These are phyloP conservation scores for Cytospora piceae DNA, from an alignment of 2,329 filamentous ascomycete species.

Conservation along the genomic window DNA sequence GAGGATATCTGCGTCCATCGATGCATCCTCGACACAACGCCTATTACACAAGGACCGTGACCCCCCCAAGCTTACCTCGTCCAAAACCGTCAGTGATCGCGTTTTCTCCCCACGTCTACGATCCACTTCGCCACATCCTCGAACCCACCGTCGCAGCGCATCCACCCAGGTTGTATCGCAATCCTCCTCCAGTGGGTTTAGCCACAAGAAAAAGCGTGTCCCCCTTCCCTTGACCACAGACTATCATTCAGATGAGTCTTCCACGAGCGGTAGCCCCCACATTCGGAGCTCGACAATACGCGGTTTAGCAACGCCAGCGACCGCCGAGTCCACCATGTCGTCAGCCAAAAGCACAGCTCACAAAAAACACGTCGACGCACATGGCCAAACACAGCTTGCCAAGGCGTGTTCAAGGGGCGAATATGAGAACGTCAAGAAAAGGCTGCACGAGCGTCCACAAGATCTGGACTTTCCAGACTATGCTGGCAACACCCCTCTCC, in stretches of 20 bases:
- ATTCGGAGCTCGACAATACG: conserved; percentile 62
- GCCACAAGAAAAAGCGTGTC: conserved; percentile 63
- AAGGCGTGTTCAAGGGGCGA: conserved; percentile 87
- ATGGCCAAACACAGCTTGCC: conserved; percentile 88
- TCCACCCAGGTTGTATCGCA: conserved; percentile 65
- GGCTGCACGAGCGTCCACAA: conserved; percentile 77
- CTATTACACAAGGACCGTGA: conserved; percentile 33
- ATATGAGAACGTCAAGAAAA: conserved; percentile 74
- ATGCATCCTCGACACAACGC: conserved; percentile 31
- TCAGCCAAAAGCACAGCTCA: conserved; percentile 71
- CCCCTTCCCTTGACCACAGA: conserved; percentile 66
- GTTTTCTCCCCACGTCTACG: conserved; percentile 42
- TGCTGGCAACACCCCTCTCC: conserved; percentile 93
- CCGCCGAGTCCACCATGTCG: conserved; percentile 64
- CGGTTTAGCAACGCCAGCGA: conserved; percentile 58
- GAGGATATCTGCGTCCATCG: conserved; percentile 51
- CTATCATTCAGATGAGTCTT: conserved; percentile 70
- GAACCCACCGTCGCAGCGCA: conserved; percentile 63
- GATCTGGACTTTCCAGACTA: conserved; percentile 91
- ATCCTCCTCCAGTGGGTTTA: conserved; percentile 57
- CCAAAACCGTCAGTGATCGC: conserved; percentile 41
- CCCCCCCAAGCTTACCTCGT: conserved; percentile 40
- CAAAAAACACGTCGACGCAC: conserved; percentile 89
- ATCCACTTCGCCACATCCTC: conserved; percentile 64
- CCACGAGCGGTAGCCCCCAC: conserved; percentile 62